Percentiles rank a stretch among this genome's conserved stretches.
phyloP scores from a whole-genome alignment of 169 alveolate species.

The Pseudocohnilembus persalinus region DNA sequence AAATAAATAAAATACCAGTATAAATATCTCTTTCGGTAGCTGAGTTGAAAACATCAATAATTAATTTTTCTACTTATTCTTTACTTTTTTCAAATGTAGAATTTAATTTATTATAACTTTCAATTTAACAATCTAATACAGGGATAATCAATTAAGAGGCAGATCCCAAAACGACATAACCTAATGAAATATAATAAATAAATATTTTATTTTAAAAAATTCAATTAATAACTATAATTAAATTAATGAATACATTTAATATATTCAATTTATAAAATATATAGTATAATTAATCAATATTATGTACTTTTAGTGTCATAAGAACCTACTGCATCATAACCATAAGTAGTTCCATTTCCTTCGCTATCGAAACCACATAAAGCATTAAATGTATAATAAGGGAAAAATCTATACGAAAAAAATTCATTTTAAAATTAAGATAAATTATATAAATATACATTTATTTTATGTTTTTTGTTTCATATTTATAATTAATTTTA shows the following conservation, averaged over 20 bases:
- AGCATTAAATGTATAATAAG: conserved; percentile 77
- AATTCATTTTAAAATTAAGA: background rate
- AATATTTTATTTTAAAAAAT: no score
- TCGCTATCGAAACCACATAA: conserved; percentile 63
- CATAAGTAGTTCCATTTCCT: conserved; percentile 70
- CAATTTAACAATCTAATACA: conserved; percentile 70
- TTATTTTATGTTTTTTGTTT: background rate
- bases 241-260: background rate
- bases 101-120: conserved; percentile 54
- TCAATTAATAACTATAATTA: no score
- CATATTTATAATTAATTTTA: no score
- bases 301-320: conserved; percentile 50
- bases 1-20: conserved; percentile 53
- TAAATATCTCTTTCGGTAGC: conserved; percentile 83
- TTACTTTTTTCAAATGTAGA: conserved; percentile 40
- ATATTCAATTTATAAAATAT: no score
- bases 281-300: no score
- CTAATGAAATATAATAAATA: no score
- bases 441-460: background rate
- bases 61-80: conserved; percentile 51
- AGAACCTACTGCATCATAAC: conserved; percentile 83
- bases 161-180: conserved; percentile 78
- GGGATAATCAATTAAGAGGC: conserved; percentile 70
- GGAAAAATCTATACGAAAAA: conserved; percentile 61
- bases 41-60: conserved; percentile 70